These are phyloP conservation scores for Lactarius pseudohatsudake DNA, from an alignment of 768 basidiomycete genomes.

Conservation along the genomic window DNA sequence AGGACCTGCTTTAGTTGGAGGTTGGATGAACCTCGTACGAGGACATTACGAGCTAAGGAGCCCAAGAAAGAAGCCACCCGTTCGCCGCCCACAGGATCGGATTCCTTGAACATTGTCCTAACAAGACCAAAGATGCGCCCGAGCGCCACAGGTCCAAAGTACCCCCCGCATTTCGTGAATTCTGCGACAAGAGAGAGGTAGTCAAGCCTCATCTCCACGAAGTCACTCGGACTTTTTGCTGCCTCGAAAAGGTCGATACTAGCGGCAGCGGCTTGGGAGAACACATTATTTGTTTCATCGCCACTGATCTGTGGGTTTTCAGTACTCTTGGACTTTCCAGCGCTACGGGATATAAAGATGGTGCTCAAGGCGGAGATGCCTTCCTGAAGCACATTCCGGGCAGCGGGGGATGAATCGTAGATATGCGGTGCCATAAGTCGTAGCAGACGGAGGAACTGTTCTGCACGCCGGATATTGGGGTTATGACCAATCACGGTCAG, in stretches of 20 bases:
- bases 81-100: constrained; percentile 39
- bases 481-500: constrained; percentile 81
- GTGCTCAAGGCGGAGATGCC: constrained; percentile 67
- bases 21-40: constrained; percentile 44
- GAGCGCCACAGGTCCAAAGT: constrained; percentile 40
- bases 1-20: constrained; percentile 47
- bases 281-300: constrained; percentile 31
- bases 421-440: constrained; percentile 55
- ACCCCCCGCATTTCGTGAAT: constrained; percentile 52
- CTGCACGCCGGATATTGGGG: constrained; percentile 60
- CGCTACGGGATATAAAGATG: constrained; percentile 48
- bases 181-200: constrained; percentile 56
- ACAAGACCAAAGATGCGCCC: constrained; percentile 54
- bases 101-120: constrained; percentile 56
- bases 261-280: constrained; percentile 31
- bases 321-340: constrained; percentile 45
- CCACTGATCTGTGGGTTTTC: constrained; percentile 37
- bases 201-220: constrained; percentile 60
- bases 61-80: constrained; percentile 53
- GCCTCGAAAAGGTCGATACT: constrained; percentile 42
- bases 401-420: constrained; percentile 52
- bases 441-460: constrained; percentile 66
- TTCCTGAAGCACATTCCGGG: constrained; percentile 58
- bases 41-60: constrained; percentile 49
- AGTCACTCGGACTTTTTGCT: constrained; percentile 52